Evolutionary conservation across 2,329 filamentous ascomycete species (phyloP), one percentile per base, ranked within the genome.

Genomic region (Domatiomyces globalis): DNA sequence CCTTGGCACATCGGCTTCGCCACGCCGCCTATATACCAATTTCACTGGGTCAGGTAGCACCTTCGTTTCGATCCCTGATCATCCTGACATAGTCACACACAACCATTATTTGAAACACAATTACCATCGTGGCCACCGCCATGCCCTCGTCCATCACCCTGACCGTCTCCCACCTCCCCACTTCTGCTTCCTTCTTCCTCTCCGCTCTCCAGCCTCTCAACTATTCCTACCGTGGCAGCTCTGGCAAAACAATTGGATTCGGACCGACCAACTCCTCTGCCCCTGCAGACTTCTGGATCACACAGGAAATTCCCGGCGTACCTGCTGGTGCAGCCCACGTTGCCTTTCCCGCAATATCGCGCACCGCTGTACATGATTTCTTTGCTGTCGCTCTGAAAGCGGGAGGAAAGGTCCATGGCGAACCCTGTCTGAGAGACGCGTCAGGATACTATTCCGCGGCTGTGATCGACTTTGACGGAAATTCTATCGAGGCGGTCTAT

Each of bases 101-200:
- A 45, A 10, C 43, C 43, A 10, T 45, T 9, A 19, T 45, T 45
- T 27, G 10, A 9, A 18, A 45, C 44, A 22, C 44, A 18, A 22
- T n/a, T 22, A 9, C 44, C 25, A 22, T 45, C 44, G 10, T 45
- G 2, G 12, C 10, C 10, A 33, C 15, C 15, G 45, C 10, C 27
- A 83, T 83, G 79, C 78, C 79, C 59, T 78, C 78, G 44, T 78
- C 80, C 63, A 73, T 81, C 54, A 79, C 77, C 54, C 71, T 83
- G 55, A 80, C 78, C 39, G 87, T 94, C 63, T 82, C 81, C 54
- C 82, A 89, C 66, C 79, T 94, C 50, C 79, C 87, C 50, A 80
- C 82, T 36, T 85, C 87, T 2, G 80, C 84, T 48, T 92, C 87
- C 6, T 94, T 94, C 72, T 94, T 87, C 68, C 78, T 88, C 19